Evolutionary conservation across 2,329 filamentous ascomycete genomes (phyloP).

Genomic region (Neopestalotiopsis sp.): DNA sequence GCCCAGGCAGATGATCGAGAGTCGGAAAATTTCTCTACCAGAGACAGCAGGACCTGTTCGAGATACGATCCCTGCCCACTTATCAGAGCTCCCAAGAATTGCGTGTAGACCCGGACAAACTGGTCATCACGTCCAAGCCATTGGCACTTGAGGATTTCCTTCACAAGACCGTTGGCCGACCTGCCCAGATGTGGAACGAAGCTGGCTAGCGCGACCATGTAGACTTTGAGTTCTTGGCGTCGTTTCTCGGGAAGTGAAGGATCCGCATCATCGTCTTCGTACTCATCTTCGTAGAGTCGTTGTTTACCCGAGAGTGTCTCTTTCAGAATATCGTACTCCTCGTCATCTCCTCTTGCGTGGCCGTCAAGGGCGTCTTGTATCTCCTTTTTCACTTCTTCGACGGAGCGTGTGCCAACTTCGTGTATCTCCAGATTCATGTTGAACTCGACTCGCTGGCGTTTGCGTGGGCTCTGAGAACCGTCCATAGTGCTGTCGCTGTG

Average conservation of each 20-base stretch:
- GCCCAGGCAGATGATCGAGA: slow-evolving; percentile 50
- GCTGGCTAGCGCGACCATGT: slow-evolving; percentile 67
- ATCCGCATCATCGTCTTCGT: slow-evolving; percentile 51
- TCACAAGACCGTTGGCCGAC: slow-evolving; percentile 63
- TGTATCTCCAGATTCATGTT: slow-evolving; percentile 63
- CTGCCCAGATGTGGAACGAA: slow-evolving; percentile 65
- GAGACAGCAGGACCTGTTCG: slow-evolving; percentile 74
- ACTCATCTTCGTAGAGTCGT: slow-evolving; percentile 44
- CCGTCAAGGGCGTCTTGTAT: slow-evolving; percentile 61
- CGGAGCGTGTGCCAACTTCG: slow-evolving; percentile 56
- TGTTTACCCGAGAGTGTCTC: slow-evolving; percentile 60
- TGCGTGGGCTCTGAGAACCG: slow-evolving; percentile 50
- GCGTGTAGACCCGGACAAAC: slow-evolving; percentile 70
- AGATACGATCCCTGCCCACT: slow-evolving; percentile 85
- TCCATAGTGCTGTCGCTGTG: slow-evolving; percentile 40
- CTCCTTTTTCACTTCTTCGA: slow-evolving; percentile 60
- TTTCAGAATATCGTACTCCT: slow-evolving; percentile 66
- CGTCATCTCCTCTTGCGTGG: slow-evolving; percentile 61
- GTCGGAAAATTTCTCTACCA: slow-evolving; percentile 77
- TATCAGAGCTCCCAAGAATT: slow-evolving; percentile 73
- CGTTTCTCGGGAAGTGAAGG: slow-evolving; percentile 38
- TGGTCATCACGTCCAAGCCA: slow-evolving; percentile 70
- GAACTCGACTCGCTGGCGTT: slow-evolving; percentile 63
- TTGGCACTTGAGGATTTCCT: slow-evolving; percentile 62
- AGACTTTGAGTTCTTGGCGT: slow-evolving; percentile 61